Conservation (phyloP, 2,329 filamentous ascomycete genomes). For the Teratosphaeria gauchensis region DNA sequence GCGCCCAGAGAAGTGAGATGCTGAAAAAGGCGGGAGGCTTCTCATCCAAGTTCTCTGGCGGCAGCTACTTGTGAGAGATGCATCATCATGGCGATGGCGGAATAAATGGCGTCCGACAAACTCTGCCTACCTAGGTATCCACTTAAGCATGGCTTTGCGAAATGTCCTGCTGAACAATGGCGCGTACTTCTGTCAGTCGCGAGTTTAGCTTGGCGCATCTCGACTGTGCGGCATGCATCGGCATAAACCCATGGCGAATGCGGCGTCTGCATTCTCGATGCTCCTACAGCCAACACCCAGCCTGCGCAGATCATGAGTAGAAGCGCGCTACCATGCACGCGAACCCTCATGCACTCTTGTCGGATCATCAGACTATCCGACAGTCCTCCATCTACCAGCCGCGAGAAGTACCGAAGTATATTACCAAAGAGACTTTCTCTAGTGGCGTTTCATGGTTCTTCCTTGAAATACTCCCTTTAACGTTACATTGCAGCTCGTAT, state of each 20-base stretch:
- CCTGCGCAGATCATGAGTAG: background rate
- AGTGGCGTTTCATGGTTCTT: background rate
- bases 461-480: background rate
- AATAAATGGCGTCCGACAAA: too few species aligned
- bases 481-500: background rate
- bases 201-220: background rate
- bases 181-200: background rate
- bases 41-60: slow-evolving; percentile 69
- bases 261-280: background rate
- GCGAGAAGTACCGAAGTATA: background rate
- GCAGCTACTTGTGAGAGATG: slow-evolving; percentile 45
- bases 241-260: background rate
- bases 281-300: background rate
- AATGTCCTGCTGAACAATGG: background rate
- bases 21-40: slow-evolving; percentile 73
- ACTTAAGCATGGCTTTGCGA: too few species aligned
- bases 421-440: background rate
- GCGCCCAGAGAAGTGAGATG: slow-evolving; percentile 67
- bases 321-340: background rate
- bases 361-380: background rate
- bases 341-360: background rate
- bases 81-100: too few species aligned
- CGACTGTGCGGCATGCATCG: background rate
- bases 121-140: too few species aligned
- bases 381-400: background rate